phyloP scores from a whole-genome alignment of 2,329 filamentous ascomycete genomes.

The Macrophomina phaseolina region DNA sequence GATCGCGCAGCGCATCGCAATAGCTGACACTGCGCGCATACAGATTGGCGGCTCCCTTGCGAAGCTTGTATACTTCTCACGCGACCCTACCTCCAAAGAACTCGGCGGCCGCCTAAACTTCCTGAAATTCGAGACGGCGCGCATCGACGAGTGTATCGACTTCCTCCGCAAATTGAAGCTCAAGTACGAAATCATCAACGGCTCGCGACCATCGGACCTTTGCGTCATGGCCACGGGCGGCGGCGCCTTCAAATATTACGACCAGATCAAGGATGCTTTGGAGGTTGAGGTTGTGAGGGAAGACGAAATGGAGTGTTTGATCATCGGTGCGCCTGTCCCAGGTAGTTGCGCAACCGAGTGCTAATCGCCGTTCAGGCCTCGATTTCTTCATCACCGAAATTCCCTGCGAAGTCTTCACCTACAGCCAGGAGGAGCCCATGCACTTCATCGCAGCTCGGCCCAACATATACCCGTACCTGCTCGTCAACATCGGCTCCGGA shows the following conservation, averaged over 20 bases:
- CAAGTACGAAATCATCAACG: constrained; percentile 79
- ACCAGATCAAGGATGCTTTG: constrained; percentile 81
- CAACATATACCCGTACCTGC: constrained; percentile 94
- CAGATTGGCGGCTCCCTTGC: constrained; percentile 95
- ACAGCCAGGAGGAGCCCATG: constrained; percentile 84
- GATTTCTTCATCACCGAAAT: constrained; percentile 99
- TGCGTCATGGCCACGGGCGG: constrained; percentile 96
- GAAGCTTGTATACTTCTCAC: constrained; percentile 97
- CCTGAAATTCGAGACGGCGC: constrained; percentile 93
- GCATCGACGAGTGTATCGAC: constrained; percentile 89
- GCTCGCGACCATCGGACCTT: constrained; percentile 71
- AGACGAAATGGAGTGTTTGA: constrained; percentile 98
- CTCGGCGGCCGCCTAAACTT: constrained; percentile 93
- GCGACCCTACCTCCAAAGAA: constrained; percentile 78
- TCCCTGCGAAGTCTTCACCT: constrained; percentile 94
- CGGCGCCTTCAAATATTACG: constrained; percentile 96
- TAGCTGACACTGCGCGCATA: background rate
- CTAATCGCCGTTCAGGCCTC: constrained; percentile 63
- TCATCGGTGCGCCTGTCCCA: constrained; percentile 72
- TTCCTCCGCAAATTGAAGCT: constrained; percentile 87
- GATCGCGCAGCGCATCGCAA: background rate
- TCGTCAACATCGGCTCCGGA: constrained; percentile 97
- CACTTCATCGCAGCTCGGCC: constrained; percentile 77
- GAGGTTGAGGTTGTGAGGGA: constrained; percentile 88
- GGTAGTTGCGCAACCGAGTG: background rate